Base-by-base conservation (phyloP, 2,329 filamentous ascomycete species). In the Calcarisporium arbuscula region DNA sequence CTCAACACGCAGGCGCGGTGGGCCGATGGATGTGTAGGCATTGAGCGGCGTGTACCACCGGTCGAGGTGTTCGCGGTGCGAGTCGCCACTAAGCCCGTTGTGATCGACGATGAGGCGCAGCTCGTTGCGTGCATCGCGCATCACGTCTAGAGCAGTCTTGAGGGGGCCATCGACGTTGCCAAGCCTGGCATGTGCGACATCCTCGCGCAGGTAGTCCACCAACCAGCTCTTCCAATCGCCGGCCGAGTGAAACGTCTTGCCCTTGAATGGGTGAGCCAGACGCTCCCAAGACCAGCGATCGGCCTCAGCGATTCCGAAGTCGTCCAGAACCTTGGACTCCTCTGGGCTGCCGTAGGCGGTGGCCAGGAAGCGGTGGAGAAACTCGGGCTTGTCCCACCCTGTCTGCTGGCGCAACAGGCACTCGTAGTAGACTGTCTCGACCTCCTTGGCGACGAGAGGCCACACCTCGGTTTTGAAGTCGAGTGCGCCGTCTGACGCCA, bases 211-310 rank as follows among this genome's bases (percentile, higher is more conserved):
- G 21, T 38, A 31, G 3, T 22, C 27, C 8, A 38, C 27, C 11
- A 38, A 10, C 36, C 36, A 38, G 4, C 30, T 22, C 28, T 23
- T 35, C 36, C 36, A 38, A 9, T 28, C 18, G 4, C 16, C 18
- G 3, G 27, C n/a, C 2, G 32, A 30, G 6, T 23, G 18, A 10
- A 38, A 27, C 3, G n/a, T 18, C 8, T 17, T 20, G 8, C 12
- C 27, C 9, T 28, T 28, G 6, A 34, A 32, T 3, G 36, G 36
- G 3, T 23, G 31, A 7, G 34, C 21, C n/a, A 38, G 17, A 12
- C 36, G 36, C 6, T 38, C 36, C 36, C 36, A 38, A 8, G 36
- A 35, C 36, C 36, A 38, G 2, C 36, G 20, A 2, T 38, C 36
- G 5, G n/a, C 12, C 15, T 28, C 35, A 23, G 32, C 11, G 15